A percentile compares a stretch with the other conserved stretches of the same genome.
Evolutionary conservation across 2,329 filamentous ascomycete genomes (phyloP).

Genomic region (Aspergillus fumigatiaffinis): DNA sequence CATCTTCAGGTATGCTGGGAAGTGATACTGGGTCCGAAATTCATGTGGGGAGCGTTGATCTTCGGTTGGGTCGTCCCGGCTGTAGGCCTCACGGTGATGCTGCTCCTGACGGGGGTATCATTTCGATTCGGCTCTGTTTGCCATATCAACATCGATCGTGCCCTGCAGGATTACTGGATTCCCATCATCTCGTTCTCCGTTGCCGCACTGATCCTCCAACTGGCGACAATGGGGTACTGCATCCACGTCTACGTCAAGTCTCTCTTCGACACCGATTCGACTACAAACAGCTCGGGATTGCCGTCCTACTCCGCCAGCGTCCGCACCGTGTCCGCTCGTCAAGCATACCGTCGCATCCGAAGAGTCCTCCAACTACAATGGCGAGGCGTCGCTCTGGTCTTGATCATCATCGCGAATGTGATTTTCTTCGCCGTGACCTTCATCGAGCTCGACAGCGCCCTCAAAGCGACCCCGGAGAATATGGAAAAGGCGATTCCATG

Average conservation of each 20-base stretch:
- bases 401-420: constrained; percentile 86
- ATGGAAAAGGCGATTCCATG: constrained; percentile 59
- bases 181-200: constrained; percentile 77
- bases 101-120: constrained; percentile 85
- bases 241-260: constrained; percentile 91
- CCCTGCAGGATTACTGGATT: constrained; percentile 83
- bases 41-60: constrained; percentile 80
- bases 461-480: constrained; percentile 54
- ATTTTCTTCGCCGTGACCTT: constrained; percentile 93
- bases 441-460: constrained; percentile 75
- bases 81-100: constrained; percentile 68
- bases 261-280: constrained; percentile 66
- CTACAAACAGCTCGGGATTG: constrained; percentile 64
- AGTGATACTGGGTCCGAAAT: constrained; percentile 77
- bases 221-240: constrained; percentile 84
- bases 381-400: constrained; percentile 84
- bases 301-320: constrained; percentile 74
- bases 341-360: constrained; percentile 80
- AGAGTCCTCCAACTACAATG: constrained; percentile 89
- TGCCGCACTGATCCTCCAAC: constrained; percentile 72
- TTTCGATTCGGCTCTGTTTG: constrained; percentile 90
- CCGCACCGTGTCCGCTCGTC: constrained; percentile 74
- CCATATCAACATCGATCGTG: constrained; percentile 88
- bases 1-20: constrained; percentile 99
- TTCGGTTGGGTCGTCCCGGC: constrained; percentile 81